These are phyloP conservation scores for Larix kaempferi DNA, from an alignment of 75 land plant genomes.

Conservation along the genomic window DNA sequence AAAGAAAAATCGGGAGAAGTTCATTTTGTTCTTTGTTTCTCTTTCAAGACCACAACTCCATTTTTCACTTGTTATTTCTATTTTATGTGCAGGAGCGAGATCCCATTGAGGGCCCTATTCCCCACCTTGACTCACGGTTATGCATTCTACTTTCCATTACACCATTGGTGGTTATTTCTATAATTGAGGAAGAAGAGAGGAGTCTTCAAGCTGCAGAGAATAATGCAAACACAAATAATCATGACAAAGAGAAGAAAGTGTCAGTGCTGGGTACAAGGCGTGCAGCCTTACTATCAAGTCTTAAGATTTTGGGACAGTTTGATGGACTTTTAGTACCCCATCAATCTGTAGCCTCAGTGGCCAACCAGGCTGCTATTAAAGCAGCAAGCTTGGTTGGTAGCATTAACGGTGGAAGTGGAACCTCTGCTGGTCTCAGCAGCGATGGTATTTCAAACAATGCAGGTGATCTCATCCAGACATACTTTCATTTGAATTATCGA, in stretches of 20 bases:
- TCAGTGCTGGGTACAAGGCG: constrained; percentile 55
- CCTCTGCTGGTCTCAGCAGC: constrained; percentile 33
- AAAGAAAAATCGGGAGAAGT: constrained; percentile 1
- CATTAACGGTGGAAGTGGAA: constrained; percentile 35
- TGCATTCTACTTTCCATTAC: constrained; percentile 72
- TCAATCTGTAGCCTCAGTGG: constrained; percentile 50
- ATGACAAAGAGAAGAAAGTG: constrained; percentile 40
- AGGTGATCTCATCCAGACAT: constrained; percentile 14
- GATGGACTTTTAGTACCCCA: constrained; percentile 76
- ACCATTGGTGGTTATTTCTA: constrained; percentile 56
- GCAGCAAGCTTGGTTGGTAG: constrained; percentile 63
- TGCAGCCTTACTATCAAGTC: constrained; percentile 65
- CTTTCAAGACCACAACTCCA: no score
- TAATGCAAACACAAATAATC: constrained; percentile 13
- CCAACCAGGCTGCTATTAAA: constrained; percentile 82
- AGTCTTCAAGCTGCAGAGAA: constrained; percentile 4
- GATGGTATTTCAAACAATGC: constrained; percentile 52
- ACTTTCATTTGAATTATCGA: not conserved
- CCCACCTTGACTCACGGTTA: constrained; percentile 77
- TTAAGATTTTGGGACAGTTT: constrained; percentile 80
- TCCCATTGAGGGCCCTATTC: constrained; percentile 76
- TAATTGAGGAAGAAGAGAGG: constrained; percentile 84
- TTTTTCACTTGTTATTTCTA: not conserved
- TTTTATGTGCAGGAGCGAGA: constrained; percentile 70
- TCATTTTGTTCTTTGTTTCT: not conserved